phyloP scores from a whole-genome alignment of 1,284 basidiomycete genomes.

The Coniophora puteana region DNA sequence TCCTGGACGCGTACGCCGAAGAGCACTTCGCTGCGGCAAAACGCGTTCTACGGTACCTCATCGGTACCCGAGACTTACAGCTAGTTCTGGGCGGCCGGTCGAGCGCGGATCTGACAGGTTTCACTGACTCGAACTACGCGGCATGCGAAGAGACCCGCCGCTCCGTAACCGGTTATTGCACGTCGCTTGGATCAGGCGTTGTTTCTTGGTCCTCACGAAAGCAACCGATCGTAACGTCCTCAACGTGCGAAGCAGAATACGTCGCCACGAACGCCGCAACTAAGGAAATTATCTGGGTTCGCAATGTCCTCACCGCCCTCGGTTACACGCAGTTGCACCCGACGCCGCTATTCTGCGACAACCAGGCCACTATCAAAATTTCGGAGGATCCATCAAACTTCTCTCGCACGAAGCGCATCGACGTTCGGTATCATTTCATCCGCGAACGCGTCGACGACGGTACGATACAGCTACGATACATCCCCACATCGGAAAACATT shows the following conservation, averaged over 20 bases:
- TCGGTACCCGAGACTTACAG: no score
- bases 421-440: constrained; percentile 25
- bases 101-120: constrained; percentile 27
- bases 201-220: constrained; percentile 40
- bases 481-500: constrained; percentile 18
- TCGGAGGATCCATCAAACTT: constrained; percentile 27
- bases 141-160: constrained; percentile 21
- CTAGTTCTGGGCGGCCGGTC: constrained; percentile 25
- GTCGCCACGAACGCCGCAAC: constrained; percentile 26
- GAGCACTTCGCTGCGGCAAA: constrained; percentile 34
- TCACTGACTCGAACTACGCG: constrained; percentile 39
- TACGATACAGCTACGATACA: constrained; percentile 12
- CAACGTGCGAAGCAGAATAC: constrained; percentile 38
- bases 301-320: constrained; percentile 19
- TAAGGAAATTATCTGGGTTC: constrained; percentile 25
- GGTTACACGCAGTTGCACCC: constrained; percentile 10
- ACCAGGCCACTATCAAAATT: constrained; percentile 31
- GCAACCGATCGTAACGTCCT: no score
- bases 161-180: constrained; percentile 37
- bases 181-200: constrained; percentile 23
- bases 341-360: constrained; percentile 28
- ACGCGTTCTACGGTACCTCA: constrained; percentile 38
- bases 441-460: constrained; percentile 18
- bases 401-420: constrained; percentile 25
- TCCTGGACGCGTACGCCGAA: constrained; percentile 35